Percentiles rank a stretch among this genome's conserved stretches.
Conservation (phyloP, 2,329 filamentous ascomycete species). For the Aspergillus tanneri region DNA sequence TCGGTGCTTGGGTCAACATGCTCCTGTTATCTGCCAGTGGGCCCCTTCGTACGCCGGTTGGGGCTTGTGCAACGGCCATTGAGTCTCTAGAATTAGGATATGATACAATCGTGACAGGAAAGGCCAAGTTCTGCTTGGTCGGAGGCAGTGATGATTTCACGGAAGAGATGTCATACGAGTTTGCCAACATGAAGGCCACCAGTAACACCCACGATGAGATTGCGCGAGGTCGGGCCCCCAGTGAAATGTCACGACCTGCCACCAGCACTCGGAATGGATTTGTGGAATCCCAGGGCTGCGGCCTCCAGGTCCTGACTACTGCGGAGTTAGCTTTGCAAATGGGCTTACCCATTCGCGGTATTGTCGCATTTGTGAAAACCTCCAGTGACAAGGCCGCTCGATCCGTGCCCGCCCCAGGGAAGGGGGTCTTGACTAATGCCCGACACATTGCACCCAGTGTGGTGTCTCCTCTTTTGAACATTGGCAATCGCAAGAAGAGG, state of each 20-base stretch:
- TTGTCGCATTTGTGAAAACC: constrained; percentile 88
- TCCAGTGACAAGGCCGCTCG: constrained; percentile 99
- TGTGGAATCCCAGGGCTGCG: constrained; percentile 98
- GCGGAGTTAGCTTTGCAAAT: constrained; percentile 94
- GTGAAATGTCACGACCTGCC: constrained; percentile 96
- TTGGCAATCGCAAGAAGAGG: constrained; percentile 94
- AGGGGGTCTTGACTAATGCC: constrained; percentile 94
- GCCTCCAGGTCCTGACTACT: constrained; percentile 98
- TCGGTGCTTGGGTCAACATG: constrained; percentile 99
- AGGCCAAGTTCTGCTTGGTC: constrained; percentile 94
- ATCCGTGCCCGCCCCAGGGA: constrained; percentile 91
- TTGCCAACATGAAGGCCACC: constrained; percentile 99
- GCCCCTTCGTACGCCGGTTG: constrained; percentile 96
- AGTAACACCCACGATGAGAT: constrained; percentile 98
- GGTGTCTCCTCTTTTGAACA: constrained; percentile 91
- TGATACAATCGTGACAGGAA: constrained; percentile 97
- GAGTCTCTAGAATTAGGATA: constrained; percentile 98
- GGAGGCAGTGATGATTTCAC: constrained; percentile 99
- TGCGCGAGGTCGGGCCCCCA: constrained; percentile 87
- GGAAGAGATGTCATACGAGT: constrained; percentile 98
- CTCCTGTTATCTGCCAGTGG: constrained; percentile 93
- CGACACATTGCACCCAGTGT: constrained; percentile 89
- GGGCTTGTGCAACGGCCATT: constrained; percentile 94
- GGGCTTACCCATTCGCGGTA: constrained; percentile 96
- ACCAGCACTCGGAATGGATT: constrained; percentile 97